Evolutionary conservation across 345 rosid genomes (phyloP).

Genomic region (Eucalyptus caleyi): DNA sequence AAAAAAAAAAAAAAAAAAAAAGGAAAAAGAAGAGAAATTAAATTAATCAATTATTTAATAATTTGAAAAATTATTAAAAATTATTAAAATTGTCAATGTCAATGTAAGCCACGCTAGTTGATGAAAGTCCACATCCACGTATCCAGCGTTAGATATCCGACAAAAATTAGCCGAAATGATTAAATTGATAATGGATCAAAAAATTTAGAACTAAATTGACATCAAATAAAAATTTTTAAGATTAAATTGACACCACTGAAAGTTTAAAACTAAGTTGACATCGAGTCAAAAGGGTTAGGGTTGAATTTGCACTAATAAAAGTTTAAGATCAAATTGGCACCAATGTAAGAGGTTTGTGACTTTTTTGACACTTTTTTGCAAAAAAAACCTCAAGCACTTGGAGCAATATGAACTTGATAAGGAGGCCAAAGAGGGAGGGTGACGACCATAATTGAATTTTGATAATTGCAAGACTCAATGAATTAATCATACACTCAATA

Average conservation of each 20-base stretch:
- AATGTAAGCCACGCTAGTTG: accelerated
- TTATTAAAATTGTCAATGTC: accelerated
- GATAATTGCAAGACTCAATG: background rate
- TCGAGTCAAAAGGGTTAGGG: accelerated
- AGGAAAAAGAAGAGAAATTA: too few species aligned
- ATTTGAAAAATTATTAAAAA: accelerated
- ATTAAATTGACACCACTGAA: accelerated
- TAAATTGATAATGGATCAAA: accelerated
- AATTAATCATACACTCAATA: background rate
- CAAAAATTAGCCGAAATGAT: accelerated
- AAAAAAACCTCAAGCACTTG: background rate
- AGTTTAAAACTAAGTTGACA: too few species aligned
- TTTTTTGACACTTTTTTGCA: too few species aligned
- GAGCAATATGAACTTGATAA: background rate
- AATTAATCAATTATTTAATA: too few species aligned
- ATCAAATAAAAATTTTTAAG: accelerated
- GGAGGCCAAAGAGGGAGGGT: background rate
- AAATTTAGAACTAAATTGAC: accelerated
- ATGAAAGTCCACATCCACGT: accelerated
- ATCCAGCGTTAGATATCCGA: accelerated
- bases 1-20: accelerated
- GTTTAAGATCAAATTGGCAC: accelerated
- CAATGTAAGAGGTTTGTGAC: accelerated
- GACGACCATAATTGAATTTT: background rate
- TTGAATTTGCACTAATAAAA: too few species aligned